Evolutionary conservation across 163 green algal species (phyloP), one percentile per base, ranked within the genome.

Genomic region (Chlorella variabilis): DNA sequence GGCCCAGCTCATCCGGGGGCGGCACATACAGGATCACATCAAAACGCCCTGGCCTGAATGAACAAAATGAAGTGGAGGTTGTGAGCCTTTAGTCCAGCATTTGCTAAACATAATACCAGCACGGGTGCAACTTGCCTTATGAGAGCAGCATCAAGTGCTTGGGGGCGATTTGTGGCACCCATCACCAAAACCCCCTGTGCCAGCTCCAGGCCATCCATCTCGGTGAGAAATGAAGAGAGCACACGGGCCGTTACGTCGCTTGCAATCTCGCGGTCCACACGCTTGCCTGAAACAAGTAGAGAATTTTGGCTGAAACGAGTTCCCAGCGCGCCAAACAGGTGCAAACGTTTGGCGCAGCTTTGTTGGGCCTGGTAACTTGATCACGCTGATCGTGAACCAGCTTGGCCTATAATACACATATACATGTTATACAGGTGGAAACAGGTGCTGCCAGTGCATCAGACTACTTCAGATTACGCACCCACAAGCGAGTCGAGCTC

Each of bases 131-230:
- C 5, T 48, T 38, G 49, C 78, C 95, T 86, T 74, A 98, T 83
- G 71, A 98, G 88, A 25, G 96, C 95, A 0, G 89, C 66, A 75
- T 98, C 95, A 2, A 98, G 78, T 4, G 90, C 90, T 2, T 85
- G 59, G 2, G 93, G 91, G 0, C 95, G 84, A 87, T 98, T 98
- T 62, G 94, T 98, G 34, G 96, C 93, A 8, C 84, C 95, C 56
- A 98, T 80, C 29, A 98, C 90, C 58, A 96, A 80, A 33, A 98
- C 91, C 25, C 93, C 93, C 87, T 85, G 83, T 0, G 91, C 86
- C 31, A 86, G 59, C 83, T 98, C 94, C 82, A 99, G 87, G 18
- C 96, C 96, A 84, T 99, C 96, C 93, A 99, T 98, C 82, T 99
- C 96, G 36, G 92, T 96, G 15, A 98, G 91, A 78, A 98, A 84